Base-by-base conservation (phyloP, 345 rosid genomes). In the Gossypium ekmanianum region DNA sequence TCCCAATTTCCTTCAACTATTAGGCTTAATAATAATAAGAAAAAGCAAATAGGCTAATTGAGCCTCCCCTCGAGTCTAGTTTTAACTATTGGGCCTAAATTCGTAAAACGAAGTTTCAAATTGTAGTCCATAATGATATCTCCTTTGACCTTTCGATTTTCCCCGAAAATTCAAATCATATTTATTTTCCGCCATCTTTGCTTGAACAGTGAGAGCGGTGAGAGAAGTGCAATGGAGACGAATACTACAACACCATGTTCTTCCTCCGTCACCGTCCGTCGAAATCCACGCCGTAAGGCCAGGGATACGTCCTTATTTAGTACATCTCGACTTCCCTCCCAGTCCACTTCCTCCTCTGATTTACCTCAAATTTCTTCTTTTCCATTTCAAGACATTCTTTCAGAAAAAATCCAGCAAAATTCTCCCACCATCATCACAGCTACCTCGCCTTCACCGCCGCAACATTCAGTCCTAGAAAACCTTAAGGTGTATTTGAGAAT, bases 211-310 rank as follows among this genome's bases (percentile, higher is more conserved):
- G 52, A 43, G 16, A 41, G 44, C 20, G 48, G 55, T 12, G 6
- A 76, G 39, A 43, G 74, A 65, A 67, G 69, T 34, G 59, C 63
- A 58, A 78, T 83, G 84, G 88, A 83, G 57, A 34, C 34, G 56
- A 77, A 58, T 8, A 47, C 74, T 52, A 83, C 76, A 44, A 83
- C 77, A 48, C 69, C 81, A 5, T 86, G 92, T 72, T 88, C 91
- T 5, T 74, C 68, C 50, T 84, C 92, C 7, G 83, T 83, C 16
- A 88, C 94, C 12, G 84, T 85, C 34, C 89, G 97, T 39, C 84
- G 98, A 7, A 94, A 94, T 72, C 97, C 98, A 79, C 85, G 72
- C 47, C 86, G 98, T 63, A 84, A 76, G 70, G 98, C 94, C 45
- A 86, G 97, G 75, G 84, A 89, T 0, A 89, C 94, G 3, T 91